These are phyloP conservation scores for Iris pallida DNA, from an alignment of 116 monocot species.

Conservation along the genomic window DNA sequence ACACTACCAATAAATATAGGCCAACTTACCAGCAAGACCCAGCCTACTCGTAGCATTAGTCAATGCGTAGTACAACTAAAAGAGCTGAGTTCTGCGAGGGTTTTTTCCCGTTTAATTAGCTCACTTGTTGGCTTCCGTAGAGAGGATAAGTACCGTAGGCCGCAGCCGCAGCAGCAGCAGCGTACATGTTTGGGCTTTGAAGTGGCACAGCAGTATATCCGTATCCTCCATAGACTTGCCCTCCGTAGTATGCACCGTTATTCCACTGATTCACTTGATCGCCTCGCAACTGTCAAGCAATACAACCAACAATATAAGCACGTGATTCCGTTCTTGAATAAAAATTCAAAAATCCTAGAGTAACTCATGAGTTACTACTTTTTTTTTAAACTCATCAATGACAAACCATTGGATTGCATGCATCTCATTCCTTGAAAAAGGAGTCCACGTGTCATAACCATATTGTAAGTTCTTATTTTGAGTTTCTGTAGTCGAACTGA, in stretches of 20 bases:
- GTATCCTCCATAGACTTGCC: slow-evolving; percentile 13
- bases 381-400: too few species aligned
- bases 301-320: background rate
- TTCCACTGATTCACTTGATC: slow-evolving; percentile 9
- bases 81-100: background rate
- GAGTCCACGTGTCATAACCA: too few species aligned
- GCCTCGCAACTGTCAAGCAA: slow-evolving; percentile 6
- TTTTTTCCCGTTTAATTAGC: background rate
- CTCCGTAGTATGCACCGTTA: slow-evolving; percentile 5
- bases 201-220: slow-evolving; percentile 7
- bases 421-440: too few species aligned
- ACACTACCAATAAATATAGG: background rate
- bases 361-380: too few species aligned
- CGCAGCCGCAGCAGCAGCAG: slow-evolving; percentile 2
- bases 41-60: background rate
- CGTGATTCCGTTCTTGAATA: background rate
- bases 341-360: too few species aligned
- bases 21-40: background rate
- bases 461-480: too few species aligned
- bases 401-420: too few species aligned
- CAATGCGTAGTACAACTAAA: background rate
- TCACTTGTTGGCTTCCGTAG: slow-evolving; percentile 24
- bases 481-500: too few species aligned
- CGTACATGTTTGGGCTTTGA: slow-evolving; percentile 12
- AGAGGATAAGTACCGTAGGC: slow-evolving; percentile 15